Conservation (phyloP, 805 yeast species). For the Jamesozyma hellenica region DNA sequence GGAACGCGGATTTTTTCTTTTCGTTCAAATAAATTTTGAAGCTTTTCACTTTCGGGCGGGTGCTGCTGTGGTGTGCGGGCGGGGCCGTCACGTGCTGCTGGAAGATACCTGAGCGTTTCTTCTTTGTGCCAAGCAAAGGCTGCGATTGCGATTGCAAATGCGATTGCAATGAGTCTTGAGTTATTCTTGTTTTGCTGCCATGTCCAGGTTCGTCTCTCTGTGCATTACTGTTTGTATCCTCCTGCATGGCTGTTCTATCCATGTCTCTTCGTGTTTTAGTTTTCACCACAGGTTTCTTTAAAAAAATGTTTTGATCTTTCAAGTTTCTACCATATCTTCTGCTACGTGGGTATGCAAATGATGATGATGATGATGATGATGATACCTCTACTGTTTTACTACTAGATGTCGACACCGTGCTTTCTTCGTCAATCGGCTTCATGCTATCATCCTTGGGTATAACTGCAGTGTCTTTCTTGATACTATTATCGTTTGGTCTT, state of each 20-base stretch:
- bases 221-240: no score
- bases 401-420: no score
- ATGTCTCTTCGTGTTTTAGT: no score
- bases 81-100: background rate
- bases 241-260: no score
- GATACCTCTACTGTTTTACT: background rate
- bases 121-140: slow-evolving; percentile 2
- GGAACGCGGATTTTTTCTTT: slow-evolving; percentile 12
- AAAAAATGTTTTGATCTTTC: slow-evolving; percentile 1
- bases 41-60: background rate
- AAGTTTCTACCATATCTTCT: background rate
- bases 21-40: slow-evolving; percentile 1
- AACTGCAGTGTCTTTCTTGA: no score
- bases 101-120: slow-evolving; percentile 19
- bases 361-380: no score
- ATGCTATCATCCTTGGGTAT: no score
- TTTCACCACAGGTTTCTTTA: background rate
- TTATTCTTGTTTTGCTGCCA: no score
- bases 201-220: no score
- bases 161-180: no score
- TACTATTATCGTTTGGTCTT: background rate
- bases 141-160: background rate
- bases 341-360: background rate
- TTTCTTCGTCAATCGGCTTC: no score
- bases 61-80: no score